phyloP scores from a whole-genome alignment of 495 filamentous ascomycete genomes.

The Evernia prunastri region DNA sequence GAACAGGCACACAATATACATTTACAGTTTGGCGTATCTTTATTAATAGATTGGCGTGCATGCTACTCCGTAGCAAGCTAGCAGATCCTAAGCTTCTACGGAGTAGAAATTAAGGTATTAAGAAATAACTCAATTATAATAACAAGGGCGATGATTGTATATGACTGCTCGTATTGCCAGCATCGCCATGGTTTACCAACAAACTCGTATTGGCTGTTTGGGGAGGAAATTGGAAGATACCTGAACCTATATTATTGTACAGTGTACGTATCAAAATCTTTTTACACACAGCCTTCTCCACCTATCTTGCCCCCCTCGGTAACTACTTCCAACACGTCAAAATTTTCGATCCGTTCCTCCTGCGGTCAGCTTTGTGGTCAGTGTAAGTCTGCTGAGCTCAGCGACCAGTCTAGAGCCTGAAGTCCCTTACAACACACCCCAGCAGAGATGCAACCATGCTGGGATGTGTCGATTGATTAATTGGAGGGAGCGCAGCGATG shows the following conservation, averaged over 20 bases:
- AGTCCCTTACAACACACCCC: neutral
- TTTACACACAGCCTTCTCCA: neutral
- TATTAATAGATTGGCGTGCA: conserved; percentile 3
- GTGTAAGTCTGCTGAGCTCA: neutral
- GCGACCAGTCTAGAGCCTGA: neutral
- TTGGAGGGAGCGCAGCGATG: neutral
- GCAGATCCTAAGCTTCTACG: neutral
- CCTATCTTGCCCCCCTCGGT: neutral
- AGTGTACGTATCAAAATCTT: no score
- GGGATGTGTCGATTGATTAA: neutral
- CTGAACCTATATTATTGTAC: no score
- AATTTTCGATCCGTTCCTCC: neutral
- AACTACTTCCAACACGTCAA: neutral
- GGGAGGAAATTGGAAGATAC: no score
- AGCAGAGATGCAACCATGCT: neutral
- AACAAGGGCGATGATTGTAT: neutral
- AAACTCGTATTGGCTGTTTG: neutral
- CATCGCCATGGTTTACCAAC: neutral
- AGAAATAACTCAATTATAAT: no score
- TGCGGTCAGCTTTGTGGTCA: conserved; percentile 2
- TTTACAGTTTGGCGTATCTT: neutral
- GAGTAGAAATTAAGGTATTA: neutral
- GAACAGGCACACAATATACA: neutral
- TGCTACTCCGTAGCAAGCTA: neutral
- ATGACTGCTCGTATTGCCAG: neutral